Evolutionary conservation across 768 basidiomycete species (phyloP).

Genomic region (Boletellus emodensis): DNA sequence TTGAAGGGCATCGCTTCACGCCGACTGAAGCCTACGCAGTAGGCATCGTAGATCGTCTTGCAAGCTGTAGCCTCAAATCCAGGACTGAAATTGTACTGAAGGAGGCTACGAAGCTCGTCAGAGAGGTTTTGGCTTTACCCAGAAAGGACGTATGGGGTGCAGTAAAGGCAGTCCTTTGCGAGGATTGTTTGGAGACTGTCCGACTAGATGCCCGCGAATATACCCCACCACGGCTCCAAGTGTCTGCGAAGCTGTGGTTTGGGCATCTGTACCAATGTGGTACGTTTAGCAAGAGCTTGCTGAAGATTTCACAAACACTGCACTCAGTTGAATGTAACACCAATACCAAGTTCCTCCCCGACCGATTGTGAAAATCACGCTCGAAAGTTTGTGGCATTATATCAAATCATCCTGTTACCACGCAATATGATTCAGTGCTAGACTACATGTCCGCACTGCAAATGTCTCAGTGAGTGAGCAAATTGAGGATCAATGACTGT

Average conservation of each 20-base stretch:
- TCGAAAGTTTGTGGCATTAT: not conserved
- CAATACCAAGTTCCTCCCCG: not conserved
- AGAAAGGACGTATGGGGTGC: slow-evolving; percentile 64
- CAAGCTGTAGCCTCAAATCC: slow-evolving; percentile 41
- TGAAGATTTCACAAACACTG: slow-evolving; percentile 5
- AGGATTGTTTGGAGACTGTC: slow-evolving; percentile 46
- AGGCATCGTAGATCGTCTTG: slow-evolving; percentile 67
- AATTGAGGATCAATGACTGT: not conserved
- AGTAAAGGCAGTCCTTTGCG: slow-evolving; percentile 64
- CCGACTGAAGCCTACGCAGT: slow-evolving; percentile 62
- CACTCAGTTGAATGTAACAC: not conserved
- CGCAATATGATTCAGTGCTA: slow-evolving; percentile 1
- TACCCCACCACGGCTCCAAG: not conserved
- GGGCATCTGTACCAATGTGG: not conserved
- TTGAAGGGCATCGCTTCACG: slow-evolving; percentile 79
- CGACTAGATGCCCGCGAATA: slow-evolving; percentile 16
- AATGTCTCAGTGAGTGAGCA: not conserved
- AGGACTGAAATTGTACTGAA: slow-evolving; percentile 55
- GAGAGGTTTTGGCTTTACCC: slow-evolving; percentile 47
- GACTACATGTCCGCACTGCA: slow-evolving; percentile 2
- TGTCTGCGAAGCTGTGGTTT: slow-evolving; percentile 17
- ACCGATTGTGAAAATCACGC: slow-evolving; percentile 6
- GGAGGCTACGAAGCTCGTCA: slow-evolving; percentile 62
- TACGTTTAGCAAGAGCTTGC: slow-evolving; percentile 4
- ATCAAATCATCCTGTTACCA: slow-evolving; percentile 13